These are phyloP conservation scores for sorghum (Sorghum bicolor) DNA, from an alignment of 176 grass and related monocot genomes.

Conservation along the genomic window DNA sequence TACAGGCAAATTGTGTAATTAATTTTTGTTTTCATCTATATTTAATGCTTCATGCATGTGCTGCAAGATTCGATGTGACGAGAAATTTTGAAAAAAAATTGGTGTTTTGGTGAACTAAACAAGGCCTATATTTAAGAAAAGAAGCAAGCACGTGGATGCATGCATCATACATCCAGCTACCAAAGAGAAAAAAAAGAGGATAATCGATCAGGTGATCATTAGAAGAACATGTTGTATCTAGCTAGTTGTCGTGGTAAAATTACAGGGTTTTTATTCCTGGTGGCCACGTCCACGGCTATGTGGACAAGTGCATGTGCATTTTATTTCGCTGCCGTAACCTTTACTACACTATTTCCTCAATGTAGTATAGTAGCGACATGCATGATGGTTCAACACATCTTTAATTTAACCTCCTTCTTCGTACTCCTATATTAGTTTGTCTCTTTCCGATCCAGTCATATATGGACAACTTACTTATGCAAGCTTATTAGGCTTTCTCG, in stretches of 20 bases:
- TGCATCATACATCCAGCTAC: not conserved
- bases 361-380: not conserved
- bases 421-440: not conserved
- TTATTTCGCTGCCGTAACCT: conserved; percentile 39
- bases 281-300: not conserved
- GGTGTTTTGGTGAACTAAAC: too few species aligned
- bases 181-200: not conserved
- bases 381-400: conserved; percentile 3
- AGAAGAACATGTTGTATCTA: conserved; percentile 15
- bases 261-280: conserved; percentile 15
- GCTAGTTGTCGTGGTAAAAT: conserved; percentile 33
- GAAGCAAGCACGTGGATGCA: not conserved
- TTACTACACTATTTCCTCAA: conserved; percentile 42
- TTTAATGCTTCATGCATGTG: too few species aligned
- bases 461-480: not conserved
- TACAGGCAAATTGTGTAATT: too few species aligned
- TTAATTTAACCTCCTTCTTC: not conserved
- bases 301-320: conserved; percentile 57
- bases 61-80: too few species aligned
- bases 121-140: too few species aligned
- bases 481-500: not conserved
- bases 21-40: too few species aligned
- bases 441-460: too few species aligned
- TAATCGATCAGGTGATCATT: not conserved
- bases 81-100: too few species aligned